Conservation (phyloP, 2,329 filamentous ascomycete genomes). For the Apiospora phragmitis region DNA sequence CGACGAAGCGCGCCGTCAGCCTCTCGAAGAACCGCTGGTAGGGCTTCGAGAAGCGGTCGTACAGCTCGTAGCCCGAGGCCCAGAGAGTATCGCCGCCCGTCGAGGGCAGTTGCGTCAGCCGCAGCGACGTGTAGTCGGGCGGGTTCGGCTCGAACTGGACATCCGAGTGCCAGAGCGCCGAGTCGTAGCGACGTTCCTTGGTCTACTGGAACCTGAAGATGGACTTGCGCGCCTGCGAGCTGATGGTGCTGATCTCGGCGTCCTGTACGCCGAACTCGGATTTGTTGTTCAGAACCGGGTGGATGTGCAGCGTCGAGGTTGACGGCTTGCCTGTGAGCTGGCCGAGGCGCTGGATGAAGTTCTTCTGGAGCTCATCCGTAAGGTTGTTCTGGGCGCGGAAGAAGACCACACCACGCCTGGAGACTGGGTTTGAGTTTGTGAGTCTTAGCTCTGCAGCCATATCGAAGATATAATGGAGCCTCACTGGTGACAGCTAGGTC, state of each 20-base stretch:
- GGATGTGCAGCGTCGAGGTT: slow-evolving; percentile 59
- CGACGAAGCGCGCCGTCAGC: slow-evolving; percentile 48
- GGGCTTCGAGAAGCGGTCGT: slow-evolving; percentile 52
- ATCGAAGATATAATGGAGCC: slow-evolving; percentile 15
- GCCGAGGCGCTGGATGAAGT: slow-evolving; percentile 59
- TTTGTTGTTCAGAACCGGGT: slow-evolving; percentile 54
- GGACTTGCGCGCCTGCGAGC: slow-evolving; percentile 47
- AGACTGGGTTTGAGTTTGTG: slow-evolving; percentile 42
- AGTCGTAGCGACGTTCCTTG: slow-evolving; percentile 35
- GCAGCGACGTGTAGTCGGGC: slow-evolving; percentile 61
- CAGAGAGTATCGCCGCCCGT: slow-evolving; percentile 62
- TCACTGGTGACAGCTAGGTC: slow-evolving; percentile 63
- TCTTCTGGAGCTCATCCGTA: slow-evolving; percentile 60
- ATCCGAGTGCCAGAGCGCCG: slow-evolving; percentile 55
- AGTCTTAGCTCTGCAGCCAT: too few relatives aligned
- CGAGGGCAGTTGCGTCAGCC: slow-evolving; percentile 54
- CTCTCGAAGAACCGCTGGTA: slow-evolving; percentile 54
- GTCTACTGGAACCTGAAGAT: slow-evolving; percentile 30
- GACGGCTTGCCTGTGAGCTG: slow-evolving; percentile 59
- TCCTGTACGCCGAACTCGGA: slow-evolving; percentile 54
- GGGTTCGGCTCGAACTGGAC: slow-evolving; percentile 62
- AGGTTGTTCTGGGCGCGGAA: slow-evolving; percentile 61
- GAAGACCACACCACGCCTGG: slow-evolving; percentile 64
- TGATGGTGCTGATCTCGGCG: slow-evolving; percentile 60
- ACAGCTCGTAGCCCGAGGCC: slow-evolving; percentile 63